Conservation (phyloP, 208 protist genomes). For the Trypanosoma avium region DNA sequence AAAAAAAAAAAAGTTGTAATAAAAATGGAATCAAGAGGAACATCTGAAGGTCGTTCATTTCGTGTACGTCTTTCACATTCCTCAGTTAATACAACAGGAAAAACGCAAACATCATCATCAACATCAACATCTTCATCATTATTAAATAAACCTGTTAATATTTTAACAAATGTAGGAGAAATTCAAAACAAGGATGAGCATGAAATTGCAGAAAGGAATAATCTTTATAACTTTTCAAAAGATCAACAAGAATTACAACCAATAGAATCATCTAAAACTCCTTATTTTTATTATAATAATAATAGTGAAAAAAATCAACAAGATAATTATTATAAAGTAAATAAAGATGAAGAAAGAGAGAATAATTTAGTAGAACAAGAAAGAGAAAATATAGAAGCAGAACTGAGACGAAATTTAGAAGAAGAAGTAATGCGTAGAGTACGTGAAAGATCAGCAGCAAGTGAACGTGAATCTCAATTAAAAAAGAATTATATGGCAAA, state of each 20-base stretch:
- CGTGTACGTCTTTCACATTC: slow-evolving; percentile 11
- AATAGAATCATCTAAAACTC: no score
- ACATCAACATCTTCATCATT: background rate
- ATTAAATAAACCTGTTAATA: background rate
- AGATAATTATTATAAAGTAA: no score
- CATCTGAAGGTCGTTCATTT: slow-evolving; percentile 1
- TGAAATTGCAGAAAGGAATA: no score
- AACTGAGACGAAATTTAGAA: slow-evolving; percentile 26
- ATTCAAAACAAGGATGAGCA: no score
- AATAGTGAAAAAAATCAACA: no score
- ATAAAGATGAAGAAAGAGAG: no score
- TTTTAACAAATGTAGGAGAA: no score
- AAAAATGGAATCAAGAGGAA: background rate
- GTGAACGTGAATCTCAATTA: slow-evolving; percentile 1
- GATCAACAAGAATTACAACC: no score
- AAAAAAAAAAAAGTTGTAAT: background rate
- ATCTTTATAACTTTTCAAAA: no score
- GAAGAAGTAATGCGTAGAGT: background rate
- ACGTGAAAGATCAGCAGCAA: slow-evolving; percentile 1
- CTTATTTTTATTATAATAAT: no score
- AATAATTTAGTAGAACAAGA: no score
- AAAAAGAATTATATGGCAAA: background rate
- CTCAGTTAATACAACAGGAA: background rate
- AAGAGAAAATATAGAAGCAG: background rate
- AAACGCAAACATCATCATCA: background rate